A percentile compares a stretch with the other conserved stretches of the same genome.
These are phyloP conservation scores for Cinnamomum chago DNA, from an alignment of 164 flowering plant species.

Conservation along the genomic window DNA sequence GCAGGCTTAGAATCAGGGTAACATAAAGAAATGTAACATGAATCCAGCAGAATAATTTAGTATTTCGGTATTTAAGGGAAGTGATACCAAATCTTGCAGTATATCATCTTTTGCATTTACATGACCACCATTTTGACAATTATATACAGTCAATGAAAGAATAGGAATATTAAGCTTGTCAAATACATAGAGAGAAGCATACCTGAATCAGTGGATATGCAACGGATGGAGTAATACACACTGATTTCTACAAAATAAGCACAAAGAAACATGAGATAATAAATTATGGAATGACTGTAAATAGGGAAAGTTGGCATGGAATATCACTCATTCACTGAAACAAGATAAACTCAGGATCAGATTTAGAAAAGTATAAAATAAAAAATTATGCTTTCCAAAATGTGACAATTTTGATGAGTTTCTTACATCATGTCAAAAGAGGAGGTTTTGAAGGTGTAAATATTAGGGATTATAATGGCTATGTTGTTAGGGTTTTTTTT, in stretches of 20 bases:
- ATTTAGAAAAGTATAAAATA: too few relatives aligned
- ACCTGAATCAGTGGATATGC: slow-evolving; percentile 74
- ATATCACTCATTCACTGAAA: not conserved
- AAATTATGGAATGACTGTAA: not conserved
- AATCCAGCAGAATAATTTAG: not conserved
- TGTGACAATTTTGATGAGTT: too few relatives aligned
- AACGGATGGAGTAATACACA: slow-evolving; percentile 66
- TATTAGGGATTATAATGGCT: too few relatives aligned
- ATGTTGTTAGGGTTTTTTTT: too few relatives aligned
- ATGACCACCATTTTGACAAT: not conserved
- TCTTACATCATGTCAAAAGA: too few relatives aligned
- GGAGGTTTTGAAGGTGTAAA: too few relatives aligned
- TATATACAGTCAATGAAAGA: not conserved
- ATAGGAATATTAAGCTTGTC: not conserved
- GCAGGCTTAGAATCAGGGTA: not conserved
- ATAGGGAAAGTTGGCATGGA: not conserved
- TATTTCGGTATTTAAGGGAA: not conserved
- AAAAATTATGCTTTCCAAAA: too few relatives aligned
- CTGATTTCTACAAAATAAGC: slow-evolving; percentile 50
- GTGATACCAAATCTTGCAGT: not conserved
- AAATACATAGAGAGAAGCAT: not conserved
- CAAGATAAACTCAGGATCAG: not conserved
- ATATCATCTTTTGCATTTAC: not conserved
- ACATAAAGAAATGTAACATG: not conserved
- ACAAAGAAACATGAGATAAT: not conserved